Evolutionary conservation across 2,329 filamentous ascomycete genomes (phyloP).

Genomic region (Claviceps quebecensis): DNA sequence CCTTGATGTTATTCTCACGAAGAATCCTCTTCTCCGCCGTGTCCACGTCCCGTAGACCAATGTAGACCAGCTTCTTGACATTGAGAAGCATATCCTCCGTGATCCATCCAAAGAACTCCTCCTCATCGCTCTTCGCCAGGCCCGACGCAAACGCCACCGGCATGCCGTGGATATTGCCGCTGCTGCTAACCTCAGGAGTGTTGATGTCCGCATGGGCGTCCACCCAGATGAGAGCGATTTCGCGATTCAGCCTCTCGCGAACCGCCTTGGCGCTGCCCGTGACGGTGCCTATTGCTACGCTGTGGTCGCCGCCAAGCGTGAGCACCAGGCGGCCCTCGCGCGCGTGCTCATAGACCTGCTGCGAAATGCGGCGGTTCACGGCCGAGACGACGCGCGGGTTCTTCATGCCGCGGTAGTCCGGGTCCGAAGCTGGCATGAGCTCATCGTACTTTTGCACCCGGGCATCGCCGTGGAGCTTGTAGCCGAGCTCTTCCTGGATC

Average conservation of each 20-base stretch:
- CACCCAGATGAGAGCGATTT: constrained; percentile 95
- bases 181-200: constrained; percentile 76
- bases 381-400: constrained; percentile 75
- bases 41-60: constrained; percentile 87
- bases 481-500: constrained; percentile 72
- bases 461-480: constrained; percentile 74
- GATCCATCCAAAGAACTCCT: constrained; percentile 85
- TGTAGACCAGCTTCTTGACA: constrained; percentile 85
- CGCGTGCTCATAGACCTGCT: constrained; percentile 81
- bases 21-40: constrained; percentile 86
- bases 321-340: constrained; percentile 73
- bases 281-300: constrained; percentile 87
- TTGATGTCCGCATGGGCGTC: constrained; percentile 98
- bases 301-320: constrained; percentile 91
- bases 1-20: constrained; percentile 78
- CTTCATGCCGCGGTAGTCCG: constrained; percentile 85
- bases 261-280: constrained; percentile 76
- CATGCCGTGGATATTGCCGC: constrained; percentile 97
- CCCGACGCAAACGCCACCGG: constrained; percentile 85
- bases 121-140: constrained; percentile 59
- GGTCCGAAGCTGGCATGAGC: constrained; percentile 56
- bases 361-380: constrained; percentile 65
- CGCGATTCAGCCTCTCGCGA: constrained; percentile 64
- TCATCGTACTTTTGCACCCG: constrained; percentile 71
- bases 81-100: constrained; percentile 55